Conservation (phyloP, 306 rosid genomes). For the Calophaca sinica region DNA sequence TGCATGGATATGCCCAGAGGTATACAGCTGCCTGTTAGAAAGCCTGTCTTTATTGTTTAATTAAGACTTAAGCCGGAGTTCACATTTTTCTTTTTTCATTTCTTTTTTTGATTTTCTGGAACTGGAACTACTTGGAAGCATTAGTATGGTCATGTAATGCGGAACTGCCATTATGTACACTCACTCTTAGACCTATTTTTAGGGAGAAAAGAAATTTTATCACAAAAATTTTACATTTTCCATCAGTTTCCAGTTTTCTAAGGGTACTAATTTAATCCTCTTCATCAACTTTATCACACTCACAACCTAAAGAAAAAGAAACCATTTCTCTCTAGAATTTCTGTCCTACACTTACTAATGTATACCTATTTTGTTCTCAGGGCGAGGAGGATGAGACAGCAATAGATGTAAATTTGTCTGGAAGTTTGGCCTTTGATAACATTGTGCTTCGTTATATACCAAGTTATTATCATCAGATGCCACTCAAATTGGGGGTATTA, state of each 20-base stretch:
- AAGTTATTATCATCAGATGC: constrained; percentile 69
- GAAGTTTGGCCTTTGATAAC: constrained; percentile 83
- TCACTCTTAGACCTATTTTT: constrained; percentile 7
- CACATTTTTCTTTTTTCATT: not conserved
- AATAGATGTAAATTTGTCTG: constrained; percentile 90
- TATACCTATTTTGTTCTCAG: constrained; percentile 52
- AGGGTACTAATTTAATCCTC: constrained; percentile 22
- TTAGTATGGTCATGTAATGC: constrained; percentile 33
- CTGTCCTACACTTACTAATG: constrained; percentile 30
- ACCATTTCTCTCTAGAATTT: constrained; percentile 14
- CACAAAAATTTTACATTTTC: constrained; percentile 2
- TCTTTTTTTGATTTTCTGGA: not conserved
- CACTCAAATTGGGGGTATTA: constrained; percentile 74
- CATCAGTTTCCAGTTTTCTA: constrained; percentile 5
- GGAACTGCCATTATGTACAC: constrained; percentile 27
- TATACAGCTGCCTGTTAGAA: constrained; percentile 46
- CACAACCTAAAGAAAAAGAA: constrained; percentile 28
- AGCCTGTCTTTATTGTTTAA: not conserved
- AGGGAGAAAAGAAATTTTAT: constrained; percentile 1
- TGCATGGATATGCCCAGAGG: constrained; percentile 99
- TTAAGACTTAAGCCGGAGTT: not conserved
- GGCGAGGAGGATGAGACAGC: constrained; percentile 93
- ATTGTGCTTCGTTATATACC: constrained; percentile 83
- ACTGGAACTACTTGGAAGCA: constrained; percentile 35
- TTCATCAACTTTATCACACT: constrained; percentile 39